Conservation (phyloP, 129 eudicot genomes). For the Pittosporum tobira region DNA sequence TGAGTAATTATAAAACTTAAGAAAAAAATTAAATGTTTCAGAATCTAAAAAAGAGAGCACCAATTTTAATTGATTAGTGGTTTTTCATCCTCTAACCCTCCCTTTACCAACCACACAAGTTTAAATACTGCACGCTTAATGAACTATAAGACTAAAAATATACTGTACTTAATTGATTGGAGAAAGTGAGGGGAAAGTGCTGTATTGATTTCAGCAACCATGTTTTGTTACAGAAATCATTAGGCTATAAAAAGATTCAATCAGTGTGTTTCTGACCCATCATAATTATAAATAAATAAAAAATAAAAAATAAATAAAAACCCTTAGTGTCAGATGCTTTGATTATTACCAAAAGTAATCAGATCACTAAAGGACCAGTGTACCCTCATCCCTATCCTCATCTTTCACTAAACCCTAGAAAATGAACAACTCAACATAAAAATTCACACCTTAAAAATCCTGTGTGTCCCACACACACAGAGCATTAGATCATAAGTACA, state of each 20-base stretch:
- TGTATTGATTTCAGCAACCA: slow-evolving; percentile 30
- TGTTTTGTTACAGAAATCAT: slow-evolving; percentile 29
- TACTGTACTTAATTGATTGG: slow-evolving; percentile 14
- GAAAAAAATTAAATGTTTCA: background rate
- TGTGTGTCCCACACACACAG: background rate
- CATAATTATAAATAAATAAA: slow-evolving; percentile 22
- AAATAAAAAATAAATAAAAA: slow-evolving; percentile 27
- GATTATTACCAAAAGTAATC: slow-evolving; percentile 27
- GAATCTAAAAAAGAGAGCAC: background rate
- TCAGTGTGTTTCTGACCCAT: slow-evolving; percentile 40
- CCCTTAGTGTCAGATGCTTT: slow-evolving; percentile 37
- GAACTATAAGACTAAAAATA: too few species aligned
- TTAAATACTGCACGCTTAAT: slow-evolving; percentile 6
- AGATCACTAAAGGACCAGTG: slow-evolving; percentile 29
- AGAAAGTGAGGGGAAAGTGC: slow-evolving; percentile 15
- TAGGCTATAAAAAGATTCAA: slow-evolving; percentile 30
- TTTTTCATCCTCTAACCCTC: slow-evolving; percentile 1
- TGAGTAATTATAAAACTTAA: background rate
- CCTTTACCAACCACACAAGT: slow-evolving; percentile 7
- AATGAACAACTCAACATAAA: background rate
- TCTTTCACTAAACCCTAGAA: slow-evolving; percentile 19
- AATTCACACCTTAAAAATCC: background rate
- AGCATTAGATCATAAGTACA: background rate
- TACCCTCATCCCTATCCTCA: slow-evolving; percentile 47
- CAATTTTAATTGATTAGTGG: background rate